Conservation (phyloP, 1,284 basidiomycete genomes). For the Filobasidium uniguttulatum region DNA sequence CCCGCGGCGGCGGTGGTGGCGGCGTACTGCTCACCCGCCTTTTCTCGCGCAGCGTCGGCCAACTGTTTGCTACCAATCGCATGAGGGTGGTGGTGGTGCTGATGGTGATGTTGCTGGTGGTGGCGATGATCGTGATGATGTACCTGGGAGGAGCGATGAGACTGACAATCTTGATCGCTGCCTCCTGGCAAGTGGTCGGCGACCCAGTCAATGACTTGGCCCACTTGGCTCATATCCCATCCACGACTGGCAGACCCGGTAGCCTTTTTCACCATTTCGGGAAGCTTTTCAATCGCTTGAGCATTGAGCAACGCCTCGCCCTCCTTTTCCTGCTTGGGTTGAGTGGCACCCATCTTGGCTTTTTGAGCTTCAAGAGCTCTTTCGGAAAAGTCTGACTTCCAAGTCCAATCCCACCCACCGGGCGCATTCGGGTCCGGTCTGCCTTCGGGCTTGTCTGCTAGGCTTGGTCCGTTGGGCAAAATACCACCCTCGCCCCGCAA, state of each 20-base stretch:
- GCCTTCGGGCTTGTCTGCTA: slow-evolving; percentile 21
- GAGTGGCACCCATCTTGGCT: slow-evolving; percentile 6
- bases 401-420: slow-evolving; percentile 20
- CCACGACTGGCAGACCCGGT: slow-evolving; percentile 1
- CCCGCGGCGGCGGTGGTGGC: not conserved
- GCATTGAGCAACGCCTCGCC: not conserved
- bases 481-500: slow-evolving; percentile 59
- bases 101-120: no score
- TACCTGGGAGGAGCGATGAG: not conserved
- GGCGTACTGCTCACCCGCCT: slow-evolving; percentile 16
- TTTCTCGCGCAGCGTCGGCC: slow-evolving; percentile 28
- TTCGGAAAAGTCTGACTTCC: slow-evolving; percentile 15
- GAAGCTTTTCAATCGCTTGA: not conserved
- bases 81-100: no score
- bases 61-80: slow-evolving; percentile 26
- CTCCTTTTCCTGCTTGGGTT: slow-evolving; percentile 8
- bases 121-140: no score
- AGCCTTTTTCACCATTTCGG: slow-evolving; percentile 7
- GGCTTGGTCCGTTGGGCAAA: slow-evolving; percentile 29
- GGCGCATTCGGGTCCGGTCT: slow-evolving; percentile 16
- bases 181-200: slow-evolving; percentile 29
- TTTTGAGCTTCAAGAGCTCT: slow-evolving; percentile 3
- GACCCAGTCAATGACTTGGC: slow-evolving; percentile 37
- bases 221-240: slow-evolving; percentile 34
- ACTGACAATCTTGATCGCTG: slow-evolving; percentile 15